Evolutionary conservation across 208 protist species (phyloP).

Genomic region (Strigomonas galati): DNA sequence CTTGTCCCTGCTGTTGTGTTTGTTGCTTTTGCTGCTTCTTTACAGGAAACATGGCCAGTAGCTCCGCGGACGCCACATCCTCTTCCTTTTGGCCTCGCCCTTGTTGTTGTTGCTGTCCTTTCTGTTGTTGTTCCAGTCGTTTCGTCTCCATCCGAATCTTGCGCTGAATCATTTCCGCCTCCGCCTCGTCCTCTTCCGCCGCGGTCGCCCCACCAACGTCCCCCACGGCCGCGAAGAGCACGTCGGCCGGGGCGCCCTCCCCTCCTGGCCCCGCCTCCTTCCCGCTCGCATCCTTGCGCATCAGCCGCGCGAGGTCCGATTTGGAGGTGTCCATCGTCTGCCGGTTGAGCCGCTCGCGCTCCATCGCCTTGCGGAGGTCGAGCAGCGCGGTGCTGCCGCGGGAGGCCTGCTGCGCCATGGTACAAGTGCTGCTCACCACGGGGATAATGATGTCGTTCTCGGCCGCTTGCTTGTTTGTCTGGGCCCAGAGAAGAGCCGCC

Average conservation of each 20-base stretch:
- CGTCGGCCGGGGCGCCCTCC: too few species aligned
- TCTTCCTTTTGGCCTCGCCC: background rate
- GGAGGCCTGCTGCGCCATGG: conserved; percentile 41
- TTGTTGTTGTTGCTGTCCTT: conserved; percentile 2
- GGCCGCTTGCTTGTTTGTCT: conserved; percentile 17
- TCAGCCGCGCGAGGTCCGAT: conserved; percentile 53
- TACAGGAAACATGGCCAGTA: background rate
- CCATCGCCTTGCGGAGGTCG: conserved; percentile 46
- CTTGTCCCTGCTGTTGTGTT: too few species aligned
- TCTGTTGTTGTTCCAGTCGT: conserved; percentile 18
- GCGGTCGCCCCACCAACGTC: conserved; percentile 7
- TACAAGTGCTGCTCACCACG: conserved; percentile 45
- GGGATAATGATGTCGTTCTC: conserved; percentile 77
- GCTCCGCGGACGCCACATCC: background rate
- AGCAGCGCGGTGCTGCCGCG: conserved; percentile 56
- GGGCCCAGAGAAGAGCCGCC: conserved; percentile 10
- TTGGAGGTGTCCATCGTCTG: conserved; percentile 69
- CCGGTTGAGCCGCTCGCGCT: conserved; percentile 52
- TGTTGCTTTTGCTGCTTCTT: conserved; percentile 7
- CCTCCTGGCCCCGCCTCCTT: background rate
- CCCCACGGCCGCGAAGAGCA: background rate
- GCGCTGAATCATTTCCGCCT: conserved; percentile 20
- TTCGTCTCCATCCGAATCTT: conserved; percentile 19
- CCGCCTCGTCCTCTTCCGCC: conserved; percentile 12
- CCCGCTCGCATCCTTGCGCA: conserved; percentile 41